phyloP scores from a whole-genome alignment of 164 flowering plant species.

The Vitis labrusca region DNA sequence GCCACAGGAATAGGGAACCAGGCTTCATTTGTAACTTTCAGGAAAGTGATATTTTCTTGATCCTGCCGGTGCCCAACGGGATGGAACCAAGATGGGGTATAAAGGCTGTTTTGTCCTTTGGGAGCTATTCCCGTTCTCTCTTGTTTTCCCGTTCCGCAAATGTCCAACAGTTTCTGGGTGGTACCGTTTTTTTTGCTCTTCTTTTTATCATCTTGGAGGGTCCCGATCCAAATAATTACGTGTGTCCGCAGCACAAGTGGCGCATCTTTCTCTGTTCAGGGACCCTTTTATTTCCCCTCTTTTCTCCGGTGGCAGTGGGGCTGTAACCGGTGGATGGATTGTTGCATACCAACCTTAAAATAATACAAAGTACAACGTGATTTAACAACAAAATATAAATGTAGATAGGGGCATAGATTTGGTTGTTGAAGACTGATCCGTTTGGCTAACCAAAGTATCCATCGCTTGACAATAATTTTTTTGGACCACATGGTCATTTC shows the following conservation, averaged over 20 bases:
- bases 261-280: conserved; percentile 1
- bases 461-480: too few relatives aligned
- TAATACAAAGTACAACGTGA: too few relatives aligned
- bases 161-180: neutral
- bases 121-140: conserved; percentile 11
- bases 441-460: too few relatives aligned
- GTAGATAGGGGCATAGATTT: too few relatives aligned
- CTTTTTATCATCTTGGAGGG: neutral
- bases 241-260: conserved; percentile 6
- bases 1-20: neutral
- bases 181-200: neutral
- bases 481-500: too few relatives aligned
- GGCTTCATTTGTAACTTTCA: neutral
- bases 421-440: too few relatives aligned
- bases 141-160: neutral
- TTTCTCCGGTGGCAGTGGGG: neutral
- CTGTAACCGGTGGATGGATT: neutral
- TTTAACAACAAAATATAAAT: too few relatives aligned
- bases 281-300: neutral
- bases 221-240: neutral
- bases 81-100: neutral
- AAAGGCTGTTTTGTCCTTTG: conserved; percentile 8
- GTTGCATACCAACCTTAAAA: neutral
- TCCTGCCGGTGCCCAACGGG: neutral
- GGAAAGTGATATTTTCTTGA: conserved; percentile 3